phyloP scores from a whole-genome alignment of 2,329 filamentous ascomycete genomes.

The Penicillium sp. region DNA sequence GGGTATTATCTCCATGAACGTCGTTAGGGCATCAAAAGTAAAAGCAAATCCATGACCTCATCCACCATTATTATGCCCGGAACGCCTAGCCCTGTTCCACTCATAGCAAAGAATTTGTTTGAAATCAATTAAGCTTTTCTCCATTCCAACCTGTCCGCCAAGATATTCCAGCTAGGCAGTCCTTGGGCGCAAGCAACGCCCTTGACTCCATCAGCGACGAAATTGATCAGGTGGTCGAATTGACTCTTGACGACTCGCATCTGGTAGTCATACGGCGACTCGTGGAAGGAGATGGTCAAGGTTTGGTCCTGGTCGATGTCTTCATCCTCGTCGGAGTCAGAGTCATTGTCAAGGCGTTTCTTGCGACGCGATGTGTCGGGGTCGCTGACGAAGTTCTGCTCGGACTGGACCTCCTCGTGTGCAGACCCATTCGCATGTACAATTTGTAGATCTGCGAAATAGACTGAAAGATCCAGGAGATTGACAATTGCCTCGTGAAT shows the following conservation, averaged over 20 bases:
- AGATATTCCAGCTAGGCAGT: slow-evolving; percentile 67
- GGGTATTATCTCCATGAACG: not conserved
- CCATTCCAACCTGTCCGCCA: slow-evolving; percentile 71
- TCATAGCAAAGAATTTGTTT: not conserved
- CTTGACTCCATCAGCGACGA: slow-evolving; percentile 66
- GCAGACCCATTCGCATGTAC: slow-evolving; percentile 33
- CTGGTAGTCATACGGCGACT: slow-evolving; percentile 47
- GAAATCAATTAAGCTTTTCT: slow-evolving; percentile 15
- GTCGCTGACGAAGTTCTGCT: slow-evolving; percentile 2
- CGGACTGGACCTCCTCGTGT: slow-evolving; percentile 5
- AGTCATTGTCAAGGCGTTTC: slow-evolving; percentile 13
- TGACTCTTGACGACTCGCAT: slow-evolving; percentile 55
- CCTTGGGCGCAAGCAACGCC: slow-evolving; percentile 69
- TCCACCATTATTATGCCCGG: not conserved
- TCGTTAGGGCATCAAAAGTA: slow-evolving; percentile 5
- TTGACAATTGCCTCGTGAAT: slow-evolving; percentile 69
- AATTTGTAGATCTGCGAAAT: slow-evolving; percentile 58
- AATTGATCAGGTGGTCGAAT: slow-evolving; percentile 61
- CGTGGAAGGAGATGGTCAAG: slow-evolving; percentile 34
- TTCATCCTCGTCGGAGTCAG: slow-evolving; percentile 22
- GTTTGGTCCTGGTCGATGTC: slow-evolving; percentile 37
- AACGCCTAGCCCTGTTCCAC: not conserved
- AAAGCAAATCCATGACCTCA: not conserved
- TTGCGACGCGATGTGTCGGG: slow-evolving; percentile 3
- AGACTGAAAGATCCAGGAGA: slow-evolving; percentile 67